These are phyloP conservation scores for Zygoascus biomembranicola DNA, from an alignment of 805 yeast species.

Conservation along the genomic window DNA sequence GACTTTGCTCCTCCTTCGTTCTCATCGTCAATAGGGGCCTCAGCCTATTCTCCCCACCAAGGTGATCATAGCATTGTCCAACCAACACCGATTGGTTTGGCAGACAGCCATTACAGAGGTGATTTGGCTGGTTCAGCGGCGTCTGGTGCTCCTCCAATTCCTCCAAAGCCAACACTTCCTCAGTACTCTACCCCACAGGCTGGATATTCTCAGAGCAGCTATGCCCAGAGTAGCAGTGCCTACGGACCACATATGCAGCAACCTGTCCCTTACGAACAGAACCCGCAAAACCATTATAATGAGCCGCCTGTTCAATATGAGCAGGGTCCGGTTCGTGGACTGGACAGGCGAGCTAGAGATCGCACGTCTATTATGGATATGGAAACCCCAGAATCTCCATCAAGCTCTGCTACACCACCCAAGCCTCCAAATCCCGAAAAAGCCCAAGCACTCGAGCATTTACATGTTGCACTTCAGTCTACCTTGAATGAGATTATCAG, in stretches of 20 bases:
- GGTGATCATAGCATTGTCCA: neutral
- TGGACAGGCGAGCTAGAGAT: neutral
- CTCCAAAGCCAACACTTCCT: conserved; percentile 3
- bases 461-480: conserved; percentile 20
- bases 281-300: neutral
- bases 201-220: neutral
- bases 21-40: conserved; percentile 2
- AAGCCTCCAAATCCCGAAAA: conserved; percentile 35
- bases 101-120: neutral
- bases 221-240: neutral
- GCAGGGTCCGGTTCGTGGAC: neutral
- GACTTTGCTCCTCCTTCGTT: conserved; percentile 7
- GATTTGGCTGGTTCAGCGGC: neutral
- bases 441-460: conserved; percentile 17
- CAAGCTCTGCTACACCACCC: conserved; percentile 22
- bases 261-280: neutral
- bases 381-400: conserved; percentile 4
- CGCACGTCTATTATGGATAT: conserved; percentile 13
- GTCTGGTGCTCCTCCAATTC: neutral
- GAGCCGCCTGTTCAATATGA: neutral
- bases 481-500: conserved; percentile 20
- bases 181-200: neutral
- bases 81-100: neutral
- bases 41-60: neutral
- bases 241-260: neutral